Conservation (phyloP, 495 filamentous ascomycete species). For the Penicillium subrubescens region DNA sequence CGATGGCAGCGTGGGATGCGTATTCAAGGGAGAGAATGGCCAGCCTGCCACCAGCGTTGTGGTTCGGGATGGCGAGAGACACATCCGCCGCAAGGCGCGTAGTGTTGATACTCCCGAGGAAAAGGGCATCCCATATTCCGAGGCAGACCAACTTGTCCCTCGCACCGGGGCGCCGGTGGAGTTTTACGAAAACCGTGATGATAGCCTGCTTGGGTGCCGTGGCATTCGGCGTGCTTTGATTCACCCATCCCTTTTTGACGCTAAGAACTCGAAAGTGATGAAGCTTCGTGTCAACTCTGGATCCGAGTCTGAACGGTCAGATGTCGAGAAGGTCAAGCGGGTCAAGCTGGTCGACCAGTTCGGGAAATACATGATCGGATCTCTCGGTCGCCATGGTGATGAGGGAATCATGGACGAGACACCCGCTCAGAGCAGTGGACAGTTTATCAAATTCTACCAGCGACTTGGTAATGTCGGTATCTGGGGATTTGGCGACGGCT, state of each 20-base stretch:
- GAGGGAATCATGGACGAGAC: constrained; percentile 38
- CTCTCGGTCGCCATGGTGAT: constrained; percentile 53
- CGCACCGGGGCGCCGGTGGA: constrained; percentile 66
- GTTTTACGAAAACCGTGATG: constrained; percentile 75
- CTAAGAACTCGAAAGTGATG: constrained; percentile 39
- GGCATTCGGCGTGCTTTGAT: constrained; percentile 66
- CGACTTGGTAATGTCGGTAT: constrained; percentile 83
- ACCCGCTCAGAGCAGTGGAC: constrained; percentile 43
- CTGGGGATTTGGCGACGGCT: constrained; percentile 87
- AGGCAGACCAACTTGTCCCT: constrained; percentile 67
- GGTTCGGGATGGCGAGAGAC: constrained; percentile 61
- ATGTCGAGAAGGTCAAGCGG: constrained; percentile 69
- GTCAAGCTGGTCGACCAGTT: constrained; percentile 88
- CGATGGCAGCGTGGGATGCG: constrained; percentile 80
- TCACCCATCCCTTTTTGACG: constrained; percentile 59
- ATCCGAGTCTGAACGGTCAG: constrained; percentile 55
- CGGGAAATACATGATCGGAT: constrained; percentile 86
- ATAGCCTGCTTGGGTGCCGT: constrained; percentile 40
- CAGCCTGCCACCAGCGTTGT: constrained; percentile 68
- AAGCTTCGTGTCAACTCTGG: constrained; percentile 53
- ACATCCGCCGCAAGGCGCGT: constrained; percentile 53
- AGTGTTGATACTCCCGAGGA: constrained; percentile 58
- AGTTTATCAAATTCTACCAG: constrained; percentile 87
- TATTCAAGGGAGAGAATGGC: constrained; percentile 66
- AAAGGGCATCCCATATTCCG: constrained; percentile 53